These are phyloP conservation scores for Theileria parva DNA, from an alignment of 169 alveolate species.

Conservation along the genomic window DNA sequence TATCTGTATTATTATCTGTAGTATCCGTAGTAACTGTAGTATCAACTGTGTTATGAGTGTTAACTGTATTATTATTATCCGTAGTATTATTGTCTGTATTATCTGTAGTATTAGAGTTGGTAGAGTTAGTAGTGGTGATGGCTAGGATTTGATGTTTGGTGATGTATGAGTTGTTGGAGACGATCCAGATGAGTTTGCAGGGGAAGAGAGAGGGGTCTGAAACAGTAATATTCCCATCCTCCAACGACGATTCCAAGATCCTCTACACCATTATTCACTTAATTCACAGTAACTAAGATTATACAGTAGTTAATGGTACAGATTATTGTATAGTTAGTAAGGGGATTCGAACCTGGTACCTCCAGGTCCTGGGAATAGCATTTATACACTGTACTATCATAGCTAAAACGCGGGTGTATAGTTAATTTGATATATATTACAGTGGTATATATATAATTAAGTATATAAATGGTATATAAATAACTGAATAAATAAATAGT, in stretches of 20 bases:
- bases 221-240: slow-evolving; percentile 14
- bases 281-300: no score
- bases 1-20: not conserved
- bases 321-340: no score
- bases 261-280: slow-evolving; percentile 16
- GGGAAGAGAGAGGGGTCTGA: slow-evolving; percentile 32
- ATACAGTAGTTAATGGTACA: no score
- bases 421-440: no score
- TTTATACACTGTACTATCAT: no score
- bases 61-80: no score
- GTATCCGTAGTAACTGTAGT: not conserved
- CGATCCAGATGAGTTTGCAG: slow-evolving; percentile 48
- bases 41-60: no score
- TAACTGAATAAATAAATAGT: not conserved
- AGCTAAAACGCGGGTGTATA: no score
- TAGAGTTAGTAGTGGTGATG: not conserved
- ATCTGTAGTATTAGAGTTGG: not conserved
- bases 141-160: slow-evolving; percentile 50
- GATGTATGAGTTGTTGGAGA: slow-evolving; percentile 38
- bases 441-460: no score
- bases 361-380: no score
- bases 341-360: no score
- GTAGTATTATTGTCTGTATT: not conserved
- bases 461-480: no score
- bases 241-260: slow-evolving; percentile 22